phyloP scores from a whole-genome alignment of 2,329 filamentous ascomycete species.

The Chalara sp. region DNA sequence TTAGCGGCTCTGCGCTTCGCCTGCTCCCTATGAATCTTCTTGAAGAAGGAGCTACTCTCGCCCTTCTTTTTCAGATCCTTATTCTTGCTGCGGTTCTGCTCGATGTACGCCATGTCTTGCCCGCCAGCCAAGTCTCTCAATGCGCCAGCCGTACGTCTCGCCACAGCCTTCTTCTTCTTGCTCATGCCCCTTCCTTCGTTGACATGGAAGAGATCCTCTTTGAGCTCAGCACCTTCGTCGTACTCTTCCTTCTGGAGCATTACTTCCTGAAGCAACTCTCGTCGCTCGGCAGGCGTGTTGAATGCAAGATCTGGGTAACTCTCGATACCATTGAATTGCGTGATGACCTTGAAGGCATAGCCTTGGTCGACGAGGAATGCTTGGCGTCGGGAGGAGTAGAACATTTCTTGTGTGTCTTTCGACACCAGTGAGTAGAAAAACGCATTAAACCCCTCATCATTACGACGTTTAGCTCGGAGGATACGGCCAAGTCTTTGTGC shows the following conservation, averaged over 20 bases:
- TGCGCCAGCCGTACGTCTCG: conserved; percentile 74
- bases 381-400: conserved; percentile 91
- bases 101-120: conserved; percentile 94
- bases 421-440: conserved; percentile 98
- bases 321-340: conserved; percentile 86
- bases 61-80: conserved; percentile 58
- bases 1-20: conserved; percentile 39
- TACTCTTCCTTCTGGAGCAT: conserved; percentile 70
- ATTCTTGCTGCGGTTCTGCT: conserved; percentile 70
- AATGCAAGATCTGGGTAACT: conserved; percentile 76
- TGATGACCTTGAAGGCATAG: conserved; percentile 99
- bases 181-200: conserved; percentile 34
- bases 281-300: conserved; percentile 68
- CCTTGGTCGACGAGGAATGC: conserved; percentile 97
- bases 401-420: conserved; percentile 98
- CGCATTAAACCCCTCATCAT: conserved; percentile 97
- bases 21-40: conserved; percentile 57
- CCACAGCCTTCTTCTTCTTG: conserved; percentile 48
- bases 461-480: conserved; percentile 86
- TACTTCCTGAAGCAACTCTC: conserved; percentile 82
- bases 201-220: conserved; percentile 58
- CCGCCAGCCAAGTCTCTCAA: conserved; percentile 83
- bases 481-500: conserved; percentile 91
- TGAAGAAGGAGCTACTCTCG: conserved; percentile 50
- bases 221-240: conserved; percentile 7